Conservation (phyloP, 768 basidiomycete species). For the Mycena amicta region DNA sequence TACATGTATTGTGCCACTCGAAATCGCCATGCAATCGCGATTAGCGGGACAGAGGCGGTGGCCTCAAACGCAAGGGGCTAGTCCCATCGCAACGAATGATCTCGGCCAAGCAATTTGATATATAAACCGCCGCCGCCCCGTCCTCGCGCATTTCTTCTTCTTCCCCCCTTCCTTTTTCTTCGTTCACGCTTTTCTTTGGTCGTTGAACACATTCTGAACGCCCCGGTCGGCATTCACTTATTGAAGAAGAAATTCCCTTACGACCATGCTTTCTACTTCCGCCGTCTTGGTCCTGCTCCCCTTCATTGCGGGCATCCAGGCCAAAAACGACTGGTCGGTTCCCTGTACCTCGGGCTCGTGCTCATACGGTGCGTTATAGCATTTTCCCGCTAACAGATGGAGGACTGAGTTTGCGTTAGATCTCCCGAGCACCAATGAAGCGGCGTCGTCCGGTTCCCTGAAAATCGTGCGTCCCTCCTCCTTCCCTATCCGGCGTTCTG, state of each 20-base stretch:
- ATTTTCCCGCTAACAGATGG: not conserved
- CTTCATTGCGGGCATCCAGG: not conserved
- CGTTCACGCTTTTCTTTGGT: not conserved
- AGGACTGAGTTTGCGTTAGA: not conserved
- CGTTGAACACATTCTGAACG: not conserved
- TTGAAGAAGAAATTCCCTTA: too few relatives aligned
- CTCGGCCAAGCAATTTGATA: not conserved
- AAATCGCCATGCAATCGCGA: too few relatives aligned
- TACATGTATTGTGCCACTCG: too few relatives aligned
- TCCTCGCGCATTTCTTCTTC: not conserved
- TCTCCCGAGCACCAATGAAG: not conserved
- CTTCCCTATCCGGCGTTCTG: not conserved
- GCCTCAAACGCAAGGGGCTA: not conserved
- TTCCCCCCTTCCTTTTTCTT: not conserved
- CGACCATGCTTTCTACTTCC: not conserved
- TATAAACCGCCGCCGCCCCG: not conserved
- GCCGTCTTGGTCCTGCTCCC: not conserved
- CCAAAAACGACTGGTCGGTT: constrained; percentile 17
- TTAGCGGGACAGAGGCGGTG: not conserved
- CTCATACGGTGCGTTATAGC: constrained; percentile 4
- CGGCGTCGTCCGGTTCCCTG: constrained; percentile 9
- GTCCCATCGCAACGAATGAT: not conserved
- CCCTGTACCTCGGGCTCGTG: constrained; percentile 13
- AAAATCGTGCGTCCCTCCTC: constrained; percentile 3
- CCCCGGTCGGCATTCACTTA: not conserved